Conservation (phyloP, 257 asterid genomes). For the Cordia subcordata region DNA sequence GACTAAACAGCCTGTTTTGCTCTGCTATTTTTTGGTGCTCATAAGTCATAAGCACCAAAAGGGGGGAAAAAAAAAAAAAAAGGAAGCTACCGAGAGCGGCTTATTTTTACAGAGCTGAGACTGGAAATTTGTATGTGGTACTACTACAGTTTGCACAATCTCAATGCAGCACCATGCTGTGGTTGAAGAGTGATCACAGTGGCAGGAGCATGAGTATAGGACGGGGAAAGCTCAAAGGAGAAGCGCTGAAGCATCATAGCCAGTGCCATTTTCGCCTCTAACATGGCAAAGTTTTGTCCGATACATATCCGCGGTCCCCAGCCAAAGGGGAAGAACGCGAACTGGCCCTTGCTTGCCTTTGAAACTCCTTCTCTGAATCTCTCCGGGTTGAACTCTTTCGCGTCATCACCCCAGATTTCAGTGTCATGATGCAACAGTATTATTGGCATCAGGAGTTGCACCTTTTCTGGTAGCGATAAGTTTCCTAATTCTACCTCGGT, state of each 20-base stretch:
- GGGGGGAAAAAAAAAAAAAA: no score
- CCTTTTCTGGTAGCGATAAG: constrained; percentile 14
- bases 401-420: constrained; percentile 31
- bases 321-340: constrained; percentile 21
- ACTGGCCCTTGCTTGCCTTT: constrained; percentile 21
- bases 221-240: constrained; percentile 24
- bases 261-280: constrained; percentile 25
- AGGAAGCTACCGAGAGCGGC: no score
- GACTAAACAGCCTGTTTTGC: no score
- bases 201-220: constrained; percentile 23
- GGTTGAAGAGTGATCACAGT: constrained; percentile 12
- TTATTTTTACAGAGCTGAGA: no score
- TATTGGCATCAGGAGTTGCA: constrained; percentile 14
- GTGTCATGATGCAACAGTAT: constrained; percentile 18
- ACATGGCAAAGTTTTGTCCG: constrained; percentile 24
- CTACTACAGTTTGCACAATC: constrained; percentile 15
- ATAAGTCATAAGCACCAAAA: no score
- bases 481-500: constrained; percentile 19
- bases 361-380: constrained; percentile 22
- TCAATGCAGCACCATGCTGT: constrained; percentile 21
- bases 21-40: no score
- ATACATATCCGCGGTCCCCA: constrained; percentile 31
- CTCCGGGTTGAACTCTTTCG: constrained; percentile 23
- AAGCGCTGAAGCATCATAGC: constrained; percentile 22
- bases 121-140: no score